Percentiles rank a stretch among this genome's conserved stretches.
Evolutionary conservation across 257 asterid genomes (phyloP).

Genomic region (Lycium barbarum): DNA sequence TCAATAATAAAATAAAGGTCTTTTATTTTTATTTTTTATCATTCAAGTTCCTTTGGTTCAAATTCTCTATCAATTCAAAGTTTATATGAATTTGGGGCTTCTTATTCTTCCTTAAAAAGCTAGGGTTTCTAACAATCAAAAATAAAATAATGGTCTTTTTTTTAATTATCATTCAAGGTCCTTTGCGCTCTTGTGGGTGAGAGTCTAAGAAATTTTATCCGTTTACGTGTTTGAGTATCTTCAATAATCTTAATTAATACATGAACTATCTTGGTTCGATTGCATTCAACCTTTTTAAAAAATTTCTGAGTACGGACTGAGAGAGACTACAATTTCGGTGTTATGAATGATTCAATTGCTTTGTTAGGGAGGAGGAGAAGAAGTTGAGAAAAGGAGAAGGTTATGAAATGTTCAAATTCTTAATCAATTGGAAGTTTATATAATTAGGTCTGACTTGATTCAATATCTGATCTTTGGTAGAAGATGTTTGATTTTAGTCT

Average conservation of each 20-base stretch:
- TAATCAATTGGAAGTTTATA: not conserved
- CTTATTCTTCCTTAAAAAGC: too few species aligned
- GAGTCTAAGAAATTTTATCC: not conserved
- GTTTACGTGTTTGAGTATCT: not conserved
- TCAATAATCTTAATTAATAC: not conserved
- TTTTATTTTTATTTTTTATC: not conserved
- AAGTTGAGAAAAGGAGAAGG: not conserved
- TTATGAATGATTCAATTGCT: not conserved
- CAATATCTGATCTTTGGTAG: constrained; percentile 13
- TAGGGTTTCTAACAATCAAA: too few species aligned
- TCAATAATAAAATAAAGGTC: too few species aligned
- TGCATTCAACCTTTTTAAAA: not conserved
- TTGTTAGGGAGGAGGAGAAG: not conserved
- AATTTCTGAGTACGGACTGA: not conserved
- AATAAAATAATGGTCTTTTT: not conserved
- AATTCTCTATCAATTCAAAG: too few species aligned
- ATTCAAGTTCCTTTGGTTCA: constrained; percentile 1
- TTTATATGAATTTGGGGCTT: too few species aligned
- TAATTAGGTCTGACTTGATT: not conserved
- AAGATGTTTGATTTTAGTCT: not conserved
- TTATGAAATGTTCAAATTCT: not conserved
- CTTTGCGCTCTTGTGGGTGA: not conserved
- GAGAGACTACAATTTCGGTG: not conserved
- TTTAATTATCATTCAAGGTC: constrained; percentile 8
- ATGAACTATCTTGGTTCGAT: not conserved